Base-by-base conservation (phyloP, 1,284 basidiomycete species). In the Hemileia vastatrix region DNA sequence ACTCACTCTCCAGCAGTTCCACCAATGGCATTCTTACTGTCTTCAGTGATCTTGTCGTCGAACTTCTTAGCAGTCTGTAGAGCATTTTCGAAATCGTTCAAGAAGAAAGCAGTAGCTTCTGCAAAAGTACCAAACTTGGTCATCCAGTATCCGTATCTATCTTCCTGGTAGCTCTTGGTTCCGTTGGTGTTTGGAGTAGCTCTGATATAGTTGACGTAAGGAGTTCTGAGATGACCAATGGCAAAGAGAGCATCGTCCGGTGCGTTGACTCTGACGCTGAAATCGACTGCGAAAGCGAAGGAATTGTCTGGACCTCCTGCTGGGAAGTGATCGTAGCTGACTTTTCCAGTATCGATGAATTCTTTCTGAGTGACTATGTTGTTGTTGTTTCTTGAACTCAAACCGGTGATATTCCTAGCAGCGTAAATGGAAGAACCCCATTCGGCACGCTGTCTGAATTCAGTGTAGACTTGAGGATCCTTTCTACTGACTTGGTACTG, bases 401-500 rank as follows among this genome's bases (percentile, higher is more conserved):
- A 58, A 49, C 71, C 71, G 6, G 68, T 66, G 65, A 50, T 68
- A 65, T 48, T 68, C 65, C 32, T 52, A 11, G 68, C 69, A 33
- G 73, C 71, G 45, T 70, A 75, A n/a, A 70, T 68, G 5, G 67
- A 66, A 40, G 64, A 66, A 36, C 73, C 73, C 73, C 73, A 75
- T 53, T 75, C 73, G 49, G 73, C 71, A 18, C 72, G 67, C 62
- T 75, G 72, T 13, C 67, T 66, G 65, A 63, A 69, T 63, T 75
- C 72, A 40, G 67, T 68, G 61, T 71, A 74, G 13, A 64, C 55
- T 54, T 72, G 56, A 19, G 70, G 72, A 11, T 67, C 56, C 50
- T 67, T 67, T 50, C 72, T 67, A 4, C 65, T 57, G 40, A 75
- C 31, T 24, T 72, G 69, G 63, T 68, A 75, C 48, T 67, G 61